Percentiles rank a stretch among this genome's conserved stretches.
Conservation (phyloP, 495 filamentous ascomycete genomes). For the Halenospora varia region DNA sequence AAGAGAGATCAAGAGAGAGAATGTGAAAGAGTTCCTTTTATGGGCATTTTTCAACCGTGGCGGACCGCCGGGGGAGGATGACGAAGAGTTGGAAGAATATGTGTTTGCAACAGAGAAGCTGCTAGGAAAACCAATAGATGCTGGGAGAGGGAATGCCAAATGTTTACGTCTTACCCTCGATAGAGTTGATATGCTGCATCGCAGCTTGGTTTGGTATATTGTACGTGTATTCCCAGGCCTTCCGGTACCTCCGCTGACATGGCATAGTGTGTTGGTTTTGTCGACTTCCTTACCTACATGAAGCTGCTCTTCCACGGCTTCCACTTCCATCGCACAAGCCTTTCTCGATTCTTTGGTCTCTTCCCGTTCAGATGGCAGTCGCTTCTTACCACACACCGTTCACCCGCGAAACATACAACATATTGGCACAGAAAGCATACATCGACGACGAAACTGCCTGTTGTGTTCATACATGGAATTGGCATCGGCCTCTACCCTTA, state of each 20-base stretch:
- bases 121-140: conserved; percentile 41
- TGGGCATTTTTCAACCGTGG: conserved; percentile 59
- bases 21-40: conserved; percentile 58
- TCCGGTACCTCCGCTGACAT: conserved; percentile 9
- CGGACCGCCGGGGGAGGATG: conserved; percentile 33
- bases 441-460: conserved; percentile 45
- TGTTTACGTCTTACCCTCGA: conserved; percentile 63
- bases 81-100: conserved; percentile 57
- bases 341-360: conserved; percentile 31
- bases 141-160: conserved; percentile 48
- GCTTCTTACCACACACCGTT: conserved; percentile 32
- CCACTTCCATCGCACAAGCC: conserved; percentile 33
- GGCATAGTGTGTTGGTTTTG: conserved; percentile 32
- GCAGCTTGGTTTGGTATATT: conserved; percentile 61
- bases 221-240: conserved; percentile 26
- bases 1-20: conserved; percentile 59
- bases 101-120: conserved; percentile 42
- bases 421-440: conserved; percentile 66
- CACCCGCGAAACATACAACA: conserved; percentile 44
- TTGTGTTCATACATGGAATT: conserved; percentile 70
- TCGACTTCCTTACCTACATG: conserved; percentile 45
- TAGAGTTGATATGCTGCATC: conserved; percentile 52
- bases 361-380: conserved; percentile 53
- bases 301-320: conserved; percentile 35
- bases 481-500: conserved; percentile 65